Percentiles rank a stretch among this genome's conserved stretches.
Evolutionary conservation across 495 filamentous ascomycete genomes (phyloP).

Genomic region (Penicillium psychrofluorescens): DNA sequence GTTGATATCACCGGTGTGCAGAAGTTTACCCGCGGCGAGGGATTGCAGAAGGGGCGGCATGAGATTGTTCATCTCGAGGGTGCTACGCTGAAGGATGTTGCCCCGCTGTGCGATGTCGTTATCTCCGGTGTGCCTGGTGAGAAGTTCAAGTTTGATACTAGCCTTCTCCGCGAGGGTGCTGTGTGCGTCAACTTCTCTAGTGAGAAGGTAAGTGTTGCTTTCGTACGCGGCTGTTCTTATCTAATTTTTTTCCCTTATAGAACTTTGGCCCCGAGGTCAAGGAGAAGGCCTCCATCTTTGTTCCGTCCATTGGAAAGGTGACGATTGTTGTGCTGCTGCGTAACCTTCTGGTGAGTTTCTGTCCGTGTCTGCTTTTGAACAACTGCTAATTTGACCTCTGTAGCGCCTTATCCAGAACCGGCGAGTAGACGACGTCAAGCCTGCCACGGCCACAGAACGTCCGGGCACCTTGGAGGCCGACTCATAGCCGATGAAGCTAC

Average conservation of each 20-base stretch:
- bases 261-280: constrained; percentile 88
- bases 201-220: constrained; percentile 53
- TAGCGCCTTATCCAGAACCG: constrained; percentile 47
- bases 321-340: constrained; percentile 87
- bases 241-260: constrained; percentile 20
- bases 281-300: constrained; percentile 92
- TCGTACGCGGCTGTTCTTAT: background rate
- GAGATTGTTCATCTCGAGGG: constrained; percentile 74
- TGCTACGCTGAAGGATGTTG: constrained; percentile 67
- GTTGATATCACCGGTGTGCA: constrained; percentile 92
- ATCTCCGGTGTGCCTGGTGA: constrained; percentile 88
- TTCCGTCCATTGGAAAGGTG: constrained; percentile 94
- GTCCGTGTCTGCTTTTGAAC: background rate
- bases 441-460: constrained; percentile 36
- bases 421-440: constrained; percentile 36
- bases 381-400: background rate
- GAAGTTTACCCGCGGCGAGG: constrained; percentile 79
- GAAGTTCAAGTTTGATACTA: constrained; percentile 78
- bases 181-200: constrained; percentile 98
- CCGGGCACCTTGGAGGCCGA: constrained; percentile 35
- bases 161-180: constrained; percentile 75
- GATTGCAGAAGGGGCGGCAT: constrained; percentile 72
- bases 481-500: constrained; percentile 7
- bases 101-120: constrained; percentile 85
- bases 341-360: constrained; percentile 71